A percentile compares a stretch with the other conserved stretches of the same genome.
These are phyloP conservation scores for Plasmodium knowlesi DNA, from an alignment of 169 alveolate genomes.

Conservation along the genomic window DNA sequence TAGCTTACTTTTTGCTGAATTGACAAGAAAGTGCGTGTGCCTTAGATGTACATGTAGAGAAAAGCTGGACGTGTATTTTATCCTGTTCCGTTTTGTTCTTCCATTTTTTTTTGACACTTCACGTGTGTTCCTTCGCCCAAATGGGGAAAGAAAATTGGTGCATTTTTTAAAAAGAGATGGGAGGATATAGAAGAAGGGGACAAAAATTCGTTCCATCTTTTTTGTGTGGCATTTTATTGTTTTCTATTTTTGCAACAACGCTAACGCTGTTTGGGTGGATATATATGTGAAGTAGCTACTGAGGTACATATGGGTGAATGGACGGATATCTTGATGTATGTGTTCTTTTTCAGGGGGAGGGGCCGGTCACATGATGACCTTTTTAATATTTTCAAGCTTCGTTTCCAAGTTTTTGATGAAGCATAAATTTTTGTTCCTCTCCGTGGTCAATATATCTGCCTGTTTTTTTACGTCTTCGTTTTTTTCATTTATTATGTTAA, in stretches of 20 bases:
- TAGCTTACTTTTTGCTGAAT: too few relatives aligned
- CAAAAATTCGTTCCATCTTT: not conserved
- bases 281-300: not conserved
- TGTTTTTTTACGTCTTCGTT: conserved; percentile 55
- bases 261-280: not conserved
- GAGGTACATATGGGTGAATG: not conserved
- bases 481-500: conserved; percentile 55
- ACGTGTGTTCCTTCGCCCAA: not conserved
- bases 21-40: not conserved
- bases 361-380: conserved; percentile 8
- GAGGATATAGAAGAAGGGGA: not conserved
- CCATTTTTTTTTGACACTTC: not conserved
- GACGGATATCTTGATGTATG: not conserved
- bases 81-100: not conserved
- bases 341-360: not conserved
- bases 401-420: conserved; percentile 38
- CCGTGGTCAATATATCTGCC: conserved; percentile 20
- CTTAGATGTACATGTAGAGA: not conserved
- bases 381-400: conserved; percentile 29
- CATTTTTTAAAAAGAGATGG: not conserved
- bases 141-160: not conserved
- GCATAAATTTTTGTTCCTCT: conserved; percentile 32
- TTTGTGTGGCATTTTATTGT: not conserved
- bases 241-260: not conserved
- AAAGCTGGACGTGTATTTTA: not conserved